These are phyloP conservation scores for Mycena albidolilacea DNA, from an alignment of 768 basidiomycete genomes.

Conservation along the genomic window DNA sequence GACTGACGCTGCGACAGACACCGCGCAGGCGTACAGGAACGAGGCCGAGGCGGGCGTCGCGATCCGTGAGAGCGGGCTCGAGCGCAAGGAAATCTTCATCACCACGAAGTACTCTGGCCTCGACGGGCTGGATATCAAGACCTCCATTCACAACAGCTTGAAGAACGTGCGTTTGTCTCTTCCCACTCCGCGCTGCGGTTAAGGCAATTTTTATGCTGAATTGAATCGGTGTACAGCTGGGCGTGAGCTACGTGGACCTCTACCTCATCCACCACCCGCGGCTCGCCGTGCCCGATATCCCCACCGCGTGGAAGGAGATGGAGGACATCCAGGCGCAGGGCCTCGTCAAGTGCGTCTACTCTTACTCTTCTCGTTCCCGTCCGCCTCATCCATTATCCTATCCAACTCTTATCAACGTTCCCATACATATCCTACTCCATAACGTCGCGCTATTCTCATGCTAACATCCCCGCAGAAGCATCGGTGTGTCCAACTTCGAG, in stretches of 20 bases:
- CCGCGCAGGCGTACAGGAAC: constrained; percentile 73
- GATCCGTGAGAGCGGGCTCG: constrained; percentile 62
- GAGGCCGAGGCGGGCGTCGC: constrained; percentile 70
- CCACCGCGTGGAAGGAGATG: constrained; percentile 67
- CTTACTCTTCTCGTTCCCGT: not conserved
- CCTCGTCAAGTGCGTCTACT: constrained; percentile 52
- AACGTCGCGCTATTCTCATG: too few relatives aligned
- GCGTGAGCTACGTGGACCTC: constrained; percentile 72
- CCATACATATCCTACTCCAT: too few relatives aligned
- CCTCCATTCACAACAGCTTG: constrained; percentile 70
- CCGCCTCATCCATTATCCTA: too few relatives aligned
- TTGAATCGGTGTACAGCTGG: constrained; percentile 60
- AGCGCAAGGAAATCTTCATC: constrained; percentile 62
- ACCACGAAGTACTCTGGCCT: constrained; percentile 76
- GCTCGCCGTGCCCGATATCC: constrained; percentile 49
- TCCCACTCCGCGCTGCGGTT: too few relatives aligned
- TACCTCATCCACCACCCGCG: constrained; percentile 77
- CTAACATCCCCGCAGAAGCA: constrained; percentile 61
- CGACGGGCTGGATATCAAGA: constrained; percentile 65
- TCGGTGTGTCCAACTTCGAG: constrained; percentile 81
- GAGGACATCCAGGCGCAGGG: constrained; percentile 67
- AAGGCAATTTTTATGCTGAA: too few relatives aligned
- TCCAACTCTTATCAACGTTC: too few relatives aligned
- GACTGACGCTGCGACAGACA: constrained; percentile 57
- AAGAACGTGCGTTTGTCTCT: constrained; percentile 58